These are phyloP conservation scores for Xerocomus amazonicus DNA, from an alignment of 1,284 basidiomycete species.

Conservation along the genomic window DNA sequence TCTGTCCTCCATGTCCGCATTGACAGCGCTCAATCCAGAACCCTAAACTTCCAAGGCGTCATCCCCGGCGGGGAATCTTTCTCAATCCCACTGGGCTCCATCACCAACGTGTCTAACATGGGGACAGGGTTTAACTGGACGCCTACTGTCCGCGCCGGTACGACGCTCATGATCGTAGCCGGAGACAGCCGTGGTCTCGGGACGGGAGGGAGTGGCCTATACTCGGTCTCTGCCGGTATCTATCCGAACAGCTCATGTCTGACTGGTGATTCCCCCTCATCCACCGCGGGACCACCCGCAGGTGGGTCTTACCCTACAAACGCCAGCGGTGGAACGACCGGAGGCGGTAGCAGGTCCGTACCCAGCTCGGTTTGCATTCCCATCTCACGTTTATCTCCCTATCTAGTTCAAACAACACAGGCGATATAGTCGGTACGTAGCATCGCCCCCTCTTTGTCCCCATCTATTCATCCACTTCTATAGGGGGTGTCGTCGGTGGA, in stretches of 20 bases:
- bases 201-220: slow-evolving; percentile 59
- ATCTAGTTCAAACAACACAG: slow-evolving; percentile 43
- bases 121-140: slow-evolving; percentile 71
- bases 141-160: slow-evolving; percentile 57
- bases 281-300: slow-evolving; percentile 71
- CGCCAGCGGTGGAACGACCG: slow-evolving; percentile 31
- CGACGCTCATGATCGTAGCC: slow-evolving; percentile 59
- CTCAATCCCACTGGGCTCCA: slow-evolving; percentile 45
- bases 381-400: slow-evolving; percentile 2
- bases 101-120: slow-evolving; percentile 40
- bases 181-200: slow-evolving; percentile 66
- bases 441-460: background rate
- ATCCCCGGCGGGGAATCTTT: slow-evolving; percentile 79
- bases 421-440: slow-evolving; percentile 56
- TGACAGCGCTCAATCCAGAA: slow-evolving; percentile 34
- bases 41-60: slow-evolving; percentile 59
- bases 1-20: background rate
- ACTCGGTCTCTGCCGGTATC: slow-evolving; percentile 49
- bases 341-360: slow-evolving; percentile 27
- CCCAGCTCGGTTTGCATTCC: slow-evolving; percentile 4
- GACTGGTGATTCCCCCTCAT: slow-evolving; percentile 59
- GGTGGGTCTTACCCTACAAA: slow-evolving; percentile 69
- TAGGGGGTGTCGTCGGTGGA: slow-evolving; percentile 64
- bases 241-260: slow-evolving; percentile 52
- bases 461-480: slow-evolving; percentile 5